Evolutionary conservation across 2,329 filamentous ascomycete species (phyloP).

Genomic region (Alternaria triticimaculans): DNA sequence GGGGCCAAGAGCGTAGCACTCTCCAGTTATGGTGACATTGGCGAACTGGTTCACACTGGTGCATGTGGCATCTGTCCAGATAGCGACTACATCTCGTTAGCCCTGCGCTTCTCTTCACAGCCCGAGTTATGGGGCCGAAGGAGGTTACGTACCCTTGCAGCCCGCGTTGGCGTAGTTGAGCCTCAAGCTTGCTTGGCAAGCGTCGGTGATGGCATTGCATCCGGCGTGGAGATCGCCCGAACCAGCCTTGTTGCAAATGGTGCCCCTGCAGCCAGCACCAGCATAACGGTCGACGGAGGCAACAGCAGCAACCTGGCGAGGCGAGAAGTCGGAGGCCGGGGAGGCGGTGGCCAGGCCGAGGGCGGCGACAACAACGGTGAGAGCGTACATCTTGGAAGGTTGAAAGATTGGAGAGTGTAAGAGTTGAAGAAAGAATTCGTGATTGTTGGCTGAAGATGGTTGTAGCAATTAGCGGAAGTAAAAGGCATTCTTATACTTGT

Average conservation of each 20-base stretch:
- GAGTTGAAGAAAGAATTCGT: neutral
- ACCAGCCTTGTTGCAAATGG: slow-evolving; percentile 22
- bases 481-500: neutral
- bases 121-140: neutral
- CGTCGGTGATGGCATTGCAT: slow-evolving; percentile 18
- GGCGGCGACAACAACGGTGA: slow-evolving; percentile 11
- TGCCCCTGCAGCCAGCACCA: slow-evolving; percentile 14
- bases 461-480: neutral
- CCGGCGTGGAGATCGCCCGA: slow-evolving; percentile 17
- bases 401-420: neutral
- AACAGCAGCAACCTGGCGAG: slow-evolving; percentile 8
- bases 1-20: slow-evolving; percentile 11
- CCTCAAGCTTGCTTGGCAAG: slow-evolving; percentile 12
- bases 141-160: slow-evolving; percentile 11
- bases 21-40: slow-evolving; percentile 4
- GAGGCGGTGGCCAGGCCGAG: slow-evolving; percentile 11
- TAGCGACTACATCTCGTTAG: slow-evolving; percentile 3
- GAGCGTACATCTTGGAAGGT: neutral
- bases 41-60: slow-evolving; percentile 6
- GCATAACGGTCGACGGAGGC: slow-evolving; percentile 23
- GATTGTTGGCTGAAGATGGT: neutral
- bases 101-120: no score
- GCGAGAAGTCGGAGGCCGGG: slow-evolving; percentile 4
- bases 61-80: slow-evolving; percentile 15
- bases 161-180: slow-evolving; percentile 20